A percentile compares a stretch with the other conserved stretches of the same genome.
phyloP scores from a whole-genome alignment of 345 rosid genomes.

The Gossypium anomalum region DNA sequence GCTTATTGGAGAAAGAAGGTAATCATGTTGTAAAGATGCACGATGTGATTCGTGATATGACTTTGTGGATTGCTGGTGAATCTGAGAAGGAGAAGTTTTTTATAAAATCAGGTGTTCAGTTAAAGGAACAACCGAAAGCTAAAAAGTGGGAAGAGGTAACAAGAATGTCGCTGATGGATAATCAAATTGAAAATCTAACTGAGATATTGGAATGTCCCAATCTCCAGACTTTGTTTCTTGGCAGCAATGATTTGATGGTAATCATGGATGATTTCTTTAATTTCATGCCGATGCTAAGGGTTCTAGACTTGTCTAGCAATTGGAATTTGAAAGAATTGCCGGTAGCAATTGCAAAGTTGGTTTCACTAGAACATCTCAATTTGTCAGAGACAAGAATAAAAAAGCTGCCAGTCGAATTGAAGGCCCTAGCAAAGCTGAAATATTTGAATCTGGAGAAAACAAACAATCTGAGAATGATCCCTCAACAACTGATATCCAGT shows the following conservation, averaged over 20 bases:
- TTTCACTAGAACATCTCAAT: constrained; percentile 25
- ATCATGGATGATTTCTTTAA: background rate
- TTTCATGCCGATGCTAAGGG: background rate
- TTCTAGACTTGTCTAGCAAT: background rate
- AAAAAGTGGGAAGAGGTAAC: constrained; percentile 8
- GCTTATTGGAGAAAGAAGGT: constrained; percentile 19
- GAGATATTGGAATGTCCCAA: background rate
- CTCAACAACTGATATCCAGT: background rate
- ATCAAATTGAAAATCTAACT: background rate
- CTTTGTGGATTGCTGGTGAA: constrained; percentile 16
- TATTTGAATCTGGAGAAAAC: constrained; percentile 17
- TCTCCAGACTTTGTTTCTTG: background rate
- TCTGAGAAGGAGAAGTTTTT: background rate
- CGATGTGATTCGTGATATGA: no score
- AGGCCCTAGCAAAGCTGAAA: constrained; percentile 20
- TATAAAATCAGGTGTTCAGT: constrained; percentile 10
- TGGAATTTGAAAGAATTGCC: background rate
- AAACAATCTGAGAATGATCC: background rate
- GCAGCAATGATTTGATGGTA: background rate
- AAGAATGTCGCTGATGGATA: constrained; percentile 19
- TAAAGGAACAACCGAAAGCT: constrained; percentile 6
- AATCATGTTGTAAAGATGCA: background rate
- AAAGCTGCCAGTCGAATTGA: constrained; percentile 1
- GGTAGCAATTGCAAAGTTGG: background rate
- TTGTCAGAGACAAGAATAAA: constrained; percentile 9